These are phyloP conservation scores for Phytophthora multivora DNA, from an alignment of 352 stramenopile genomes.

Conservation along the genomic window DNA sequence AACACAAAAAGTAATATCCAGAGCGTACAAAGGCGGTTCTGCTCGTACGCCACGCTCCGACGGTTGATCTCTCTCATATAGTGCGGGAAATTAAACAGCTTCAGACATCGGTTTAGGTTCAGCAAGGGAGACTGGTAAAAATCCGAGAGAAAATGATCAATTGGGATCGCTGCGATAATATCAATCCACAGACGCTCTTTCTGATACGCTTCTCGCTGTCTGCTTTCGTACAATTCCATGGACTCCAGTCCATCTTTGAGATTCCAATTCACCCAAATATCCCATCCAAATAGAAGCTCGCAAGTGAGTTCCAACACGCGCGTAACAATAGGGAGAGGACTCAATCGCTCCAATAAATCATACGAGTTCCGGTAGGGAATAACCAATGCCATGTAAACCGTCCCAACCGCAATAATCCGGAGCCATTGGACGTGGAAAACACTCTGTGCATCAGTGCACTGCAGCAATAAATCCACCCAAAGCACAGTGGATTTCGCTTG, in stretches of 20 bases:
- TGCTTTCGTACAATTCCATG: constrained; percentile 58
- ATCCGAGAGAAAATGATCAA: constrained; percentile 56
- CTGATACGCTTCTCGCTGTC: constrained; percentile 44
- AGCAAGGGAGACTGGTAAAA: constrained; percentile 49
- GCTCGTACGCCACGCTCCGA: constrained; percentile 55
- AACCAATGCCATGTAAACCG: constrained; percentile 47
- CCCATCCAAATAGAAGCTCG: constrained; percentile 53
- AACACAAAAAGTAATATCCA: constrained; percentile 49
- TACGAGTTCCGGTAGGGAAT: constrained; percentile 55
- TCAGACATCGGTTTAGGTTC: constrained; percentile 53
- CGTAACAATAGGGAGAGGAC: constrained; percentile 19
- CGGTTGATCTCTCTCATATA: constrained; percentile 62
- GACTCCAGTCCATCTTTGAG: constrained; percentile 47
- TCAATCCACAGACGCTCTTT: constrained; percentile 45
- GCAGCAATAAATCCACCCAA: constrained; percentile 56
- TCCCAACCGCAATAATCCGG: constrained; percentile 28
- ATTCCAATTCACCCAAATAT: constrained; percentile 73
- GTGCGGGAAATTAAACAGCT: constrained; percentile 56
- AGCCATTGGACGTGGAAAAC: constrained; percentile 49
- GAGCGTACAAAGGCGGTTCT: constrained; percentile 46
- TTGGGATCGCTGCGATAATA: constrained; percentile 47
- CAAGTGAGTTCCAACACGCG: constrained; percentile 43
- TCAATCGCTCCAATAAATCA: constrained; percentile 34
- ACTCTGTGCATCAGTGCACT: constrained; percentile 53
- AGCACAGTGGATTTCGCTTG: constrained; percentile 25